phyloP scores from a whole-genome alignment of 2,329 filamentous ascomycete genomes.

The Metarhizium sp. region DNA sequence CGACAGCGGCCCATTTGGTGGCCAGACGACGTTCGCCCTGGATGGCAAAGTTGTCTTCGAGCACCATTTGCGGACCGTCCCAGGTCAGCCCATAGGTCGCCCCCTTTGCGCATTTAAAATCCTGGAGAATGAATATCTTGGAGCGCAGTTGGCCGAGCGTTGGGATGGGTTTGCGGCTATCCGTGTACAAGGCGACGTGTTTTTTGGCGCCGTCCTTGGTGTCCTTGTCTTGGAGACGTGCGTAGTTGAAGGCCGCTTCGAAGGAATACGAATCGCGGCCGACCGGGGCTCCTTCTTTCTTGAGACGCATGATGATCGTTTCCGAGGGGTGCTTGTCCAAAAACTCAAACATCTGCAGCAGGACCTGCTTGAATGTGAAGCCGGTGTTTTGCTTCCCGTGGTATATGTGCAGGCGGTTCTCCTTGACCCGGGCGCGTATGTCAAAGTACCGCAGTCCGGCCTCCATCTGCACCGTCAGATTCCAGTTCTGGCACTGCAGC shows the following conservation, averaged over 20 bases:
- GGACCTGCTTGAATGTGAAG: conserved; percentile 32
- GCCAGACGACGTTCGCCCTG: conserved; percentile 30
- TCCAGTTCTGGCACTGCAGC: conserved; percentile 38
- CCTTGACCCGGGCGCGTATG: conserved; percentile 33
- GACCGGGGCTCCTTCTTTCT: conserved; percentile 33
- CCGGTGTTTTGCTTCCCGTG: conserved; percentile 36
- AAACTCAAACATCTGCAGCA: conserved; percentile 32
- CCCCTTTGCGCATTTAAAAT: conserved; percentile 23
- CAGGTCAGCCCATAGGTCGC: conserved; percentile 33
- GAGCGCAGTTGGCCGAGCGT: conserved; percentile 34
- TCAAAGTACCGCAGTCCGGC: conserved; percentile 40
- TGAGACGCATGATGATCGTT: conserved; percentile 38
- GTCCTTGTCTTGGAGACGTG: conserved; percentile 23
- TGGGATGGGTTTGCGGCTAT: conserved; percentile 25
- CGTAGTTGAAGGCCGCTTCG: conserved; percentile 33
- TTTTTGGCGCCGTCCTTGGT: conserved; percentile 24
- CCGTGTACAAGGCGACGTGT: conserved; percentile 24
- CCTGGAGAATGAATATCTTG: conserved; percentile 36
- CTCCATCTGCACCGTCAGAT: conserved; percentile 33
- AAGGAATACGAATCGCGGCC: conserved; percentile 28
- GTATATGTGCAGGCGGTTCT: conserved; percentile 35
- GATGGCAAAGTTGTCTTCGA: conserved; percentile 39
- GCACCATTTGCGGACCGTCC: conserved; percentile 31
- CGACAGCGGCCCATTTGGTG: conserved; percentile 36
- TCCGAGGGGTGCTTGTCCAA: conserved; percentile 33